Base-by-base conservation (phyloP, 2,329 filamentous ascomycete species). In the Juglanconis juglandina region DNA sequence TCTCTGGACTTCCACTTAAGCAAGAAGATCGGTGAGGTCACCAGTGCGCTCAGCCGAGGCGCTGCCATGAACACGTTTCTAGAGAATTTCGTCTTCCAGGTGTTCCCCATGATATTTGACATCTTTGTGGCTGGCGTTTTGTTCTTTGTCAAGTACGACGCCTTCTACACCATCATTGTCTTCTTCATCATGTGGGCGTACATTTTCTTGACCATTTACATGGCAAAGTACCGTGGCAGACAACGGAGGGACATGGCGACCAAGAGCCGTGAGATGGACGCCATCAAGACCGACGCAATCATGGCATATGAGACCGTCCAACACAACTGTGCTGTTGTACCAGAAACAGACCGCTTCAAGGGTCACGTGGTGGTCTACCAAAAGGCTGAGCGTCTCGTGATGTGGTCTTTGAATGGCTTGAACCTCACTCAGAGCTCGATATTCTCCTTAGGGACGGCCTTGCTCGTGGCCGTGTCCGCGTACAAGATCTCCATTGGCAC, bases 351-450 rank as follows among this genome's bases (percentile, higher is more conserved):
- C 55, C 76, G 83, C 6, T 87, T 86, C 67, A 79, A 77, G 35
- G 73, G 79, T 30, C 81, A 84, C 11, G 83, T 87, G 0, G 71
- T 75, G 54, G 79, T 79, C 64, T 87, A 81, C 66, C 85, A 87
- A 63, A 75, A 73, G 9, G 82, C 83, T 9, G 83, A 86, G 69
- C 83, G 82, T 58, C 74, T 80, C 56, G 83, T 86, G 17, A 75
- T 79, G 56, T 77, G 81, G 65, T 85, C 82, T 3, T 69, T 86
- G 57, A 84, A 84, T 65, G 73, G 80, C 6, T 80, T 87, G 70
- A 87, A 87, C 66, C 79, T 86, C 10, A 81, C 81, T 0, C 85
- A 87, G 64, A 87, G 84, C 69, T 79, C 85, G 56, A 80, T 87
- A n/a, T 87, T 87, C 66, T 85, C 84, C 67, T 65, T 85, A 3